Evolutionary conservation across 352 stramenopile genomes (phyloP).

Genomic region (Globisporangium irregulare): DNA sequence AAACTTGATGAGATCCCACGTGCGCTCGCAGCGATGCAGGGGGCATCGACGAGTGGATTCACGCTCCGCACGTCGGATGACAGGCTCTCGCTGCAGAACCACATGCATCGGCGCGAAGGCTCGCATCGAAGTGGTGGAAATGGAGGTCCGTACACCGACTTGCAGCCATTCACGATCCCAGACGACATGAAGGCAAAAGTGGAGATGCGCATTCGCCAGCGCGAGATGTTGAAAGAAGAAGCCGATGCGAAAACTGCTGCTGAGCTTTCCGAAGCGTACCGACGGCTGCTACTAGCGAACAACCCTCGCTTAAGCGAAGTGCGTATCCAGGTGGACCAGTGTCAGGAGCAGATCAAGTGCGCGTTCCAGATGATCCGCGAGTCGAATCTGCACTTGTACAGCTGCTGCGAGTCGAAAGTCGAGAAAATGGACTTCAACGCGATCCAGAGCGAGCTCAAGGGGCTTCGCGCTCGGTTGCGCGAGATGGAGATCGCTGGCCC

Average conservation of each 20-base stretch:
- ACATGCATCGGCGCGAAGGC: slow-evolving; percentile 33
- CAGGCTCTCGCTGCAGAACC: slow-evolving; percentile 54
- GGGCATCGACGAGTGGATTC: slow-evolving; percentile 26
- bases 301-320: slow-evolving; percentile 64
- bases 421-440: slow-evolving; percentile 45
- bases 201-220: slow-evolving; percentile 58
- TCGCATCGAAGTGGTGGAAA: slow-evolving; percentile 13
- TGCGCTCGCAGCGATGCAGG: slow-evolving; percentile 46
- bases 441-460: slow-evolving; percentile 52
- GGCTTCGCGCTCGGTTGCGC: slow-evolving; percentile 35
- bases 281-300: slow-evolving; percentile 50
- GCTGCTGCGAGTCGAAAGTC: slow-evolving; percentile 59
- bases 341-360: slow-evolving; percentile 61
- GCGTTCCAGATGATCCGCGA: slow-evolving; percentile 64
- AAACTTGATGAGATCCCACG: slow-evolving; percentile 62
- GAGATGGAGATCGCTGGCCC: slow-evolving; percentile 22
- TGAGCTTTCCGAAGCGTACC: slow-evolving; percentile 61
- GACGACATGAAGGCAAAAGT: slow-evolving; percentile 82
- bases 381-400: slow-evolving; percentile 66
- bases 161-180: slow-evolving; percentile 70
- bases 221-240: slow-evolving; percentile 49
- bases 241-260: slow-evolving; percentile 35
- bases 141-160: slow-evolving; percentile 52
- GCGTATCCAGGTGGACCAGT: slow-evolving; percentile 56
- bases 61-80: slow-evolving; percentile 49